Evolutionary conservation across 805 yeast genomes (phyloP), one percentile per base, ranked within the genome.

Genomic region (Kodamaea leandrae): DNA sequence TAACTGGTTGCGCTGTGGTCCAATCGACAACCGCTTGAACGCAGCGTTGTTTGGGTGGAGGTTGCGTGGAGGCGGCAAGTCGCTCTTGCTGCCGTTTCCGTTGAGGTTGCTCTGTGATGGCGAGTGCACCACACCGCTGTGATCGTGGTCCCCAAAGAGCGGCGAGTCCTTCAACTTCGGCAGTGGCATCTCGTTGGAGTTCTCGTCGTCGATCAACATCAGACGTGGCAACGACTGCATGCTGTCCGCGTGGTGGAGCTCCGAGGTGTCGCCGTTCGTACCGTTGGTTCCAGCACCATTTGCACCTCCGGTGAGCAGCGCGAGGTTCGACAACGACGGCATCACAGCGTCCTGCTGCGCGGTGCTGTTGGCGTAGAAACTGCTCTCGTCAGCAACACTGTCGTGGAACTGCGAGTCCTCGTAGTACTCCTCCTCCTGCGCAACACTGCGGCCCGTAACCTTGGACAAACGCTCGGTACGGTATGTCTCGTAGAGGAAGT

Each of bases 381-480:
- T 29, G 17, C 32, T 23, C 13, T 45, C 36, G 24, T 38, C 39
- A 23, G 46, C 45, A 12, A 54, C 53, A 16, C 59, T 44, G 37
- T 60, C 66, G 36, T 52, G 57, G 48, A 48, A 40, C 21, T 46
- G 42, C 21, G 42, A 41, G 20, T 46, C 54, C 27, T 48, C 45
- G 37, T 53, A 53, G 27, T 61, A 61, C 5, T 29, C 35, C 8
- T 38, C 41, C 25, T 38, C 41, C 14, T 38, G 35, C 19, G 32
- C 32, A 20, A 25, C 26, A 25, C 34, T 26, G 29, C 58, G 56
- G 33, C 77, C 80, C 3, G 81, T 66, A 39, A 78, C 83, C 48
- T 70, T 68, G 42, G 86, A 78, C 52, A 86, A 69, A 52, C 84
- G 74, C 56, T 84, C 90, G 15, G 93, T 82, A 65, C 96, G 77